Conservation (phyloP, 192 early-diverging fungal genomes). For the Umbelopsis vinacea region DNA sequence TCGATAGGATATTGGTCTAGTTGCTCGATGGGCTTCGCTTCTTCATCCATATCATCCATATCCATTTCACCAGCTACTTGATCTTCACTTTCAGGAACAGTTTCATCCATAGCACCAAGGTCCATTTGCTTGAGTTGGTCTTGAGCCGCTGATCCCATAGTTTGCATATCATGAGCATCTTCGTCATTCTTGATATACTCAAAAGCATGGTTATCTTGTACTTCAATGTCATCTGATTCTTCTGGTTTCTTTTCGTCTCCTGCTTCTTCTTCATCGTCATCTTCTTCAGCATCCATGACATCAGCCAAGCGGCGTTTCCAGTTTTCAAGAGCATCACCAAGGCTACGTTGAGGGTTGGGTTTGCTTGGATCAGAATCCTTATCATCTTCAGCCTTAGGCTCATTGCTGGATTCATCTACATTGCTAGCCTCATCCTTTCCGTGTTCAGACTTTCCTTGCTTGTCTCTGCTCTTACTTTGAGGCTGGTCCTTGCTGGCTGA, state of each 20-base stretch:
- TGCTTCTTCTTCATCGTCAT: conserved; percentile 50
- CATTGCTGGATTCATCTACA: conserved; percentile 29
- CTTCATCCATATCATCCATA: conserved; percentile 53
- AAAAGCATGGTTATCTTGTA: conserved; percentile 63
- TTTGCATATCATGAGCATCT: conserved; percentile 72
- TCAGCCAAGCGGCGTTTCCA: conserved; percentile 88
- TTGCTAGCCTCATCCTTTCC: conserved; percentile 26
- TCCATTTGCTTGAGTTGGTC: conserved; percentile 68
- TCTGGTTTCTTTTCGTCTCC: conserved; percentile 51
- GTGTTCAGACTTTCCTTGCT: conserved; percentile 32
- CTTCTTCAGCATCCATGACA: conserved; percentile 66
- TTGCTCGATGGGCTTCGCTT: conserved; percentile 38
- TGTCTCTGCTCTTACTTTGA: conserved; percentile 33
- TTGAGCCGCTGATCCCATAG: conserved; percentile 70
- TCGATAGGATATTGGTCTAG: conserved; percentile 29
- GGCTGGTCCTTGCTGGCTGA: conserved; percentile 24
- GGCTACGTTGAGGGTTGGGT: conserved; percentile 84
- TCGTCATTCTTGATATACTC: conserved; percentile 84
- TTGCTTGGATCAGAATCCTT: conserved; percentile 47
- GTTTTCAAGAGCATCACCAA: conserved; percentile 92
- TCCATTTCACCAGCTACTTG: conserved; percentile 65
- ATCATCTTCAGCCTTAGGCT: conserved; percentile 47
- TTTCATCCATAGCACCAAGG: conserved; percentile 63
- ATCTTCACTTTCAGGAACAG: conserved; percentile 48
- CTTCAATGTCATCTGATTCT: conserved; percentile 55